Percentiles rank a stretch among this genome's conserved stretches.
Evolutionary conservation across 345 rosid species (phyloP).

Genomic region (Ricinus communis): DNA sequence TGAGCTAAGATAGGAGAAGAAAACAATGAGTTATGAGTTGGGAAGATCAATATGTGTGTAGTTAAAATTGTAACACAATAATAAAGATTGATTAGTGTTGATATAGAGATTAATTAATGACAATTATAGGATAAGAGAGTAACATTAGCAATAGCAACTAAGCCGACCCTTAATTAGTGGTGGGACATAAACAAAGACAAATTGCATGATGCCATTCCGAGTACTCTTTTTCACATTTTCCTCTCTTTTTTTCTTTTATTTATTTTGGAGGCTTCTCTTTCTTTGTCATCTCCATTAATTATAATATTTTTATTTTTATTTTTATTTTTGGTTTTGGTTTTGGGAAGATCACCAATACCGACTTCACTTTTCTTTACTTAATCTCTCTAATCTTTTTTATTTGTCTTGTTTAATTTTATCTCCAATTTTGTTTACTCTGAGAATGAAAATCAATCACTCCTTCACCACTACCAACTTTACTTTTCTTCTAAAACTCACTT

Average conservation of each 20-base stretch:
- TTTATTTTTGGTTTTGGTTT: conserved; percentile 38
- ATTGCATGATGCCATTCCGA: conserved; percentile 36
- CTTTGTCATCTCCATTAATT: conserved; percentile 31
- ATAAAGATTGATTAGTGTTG: too few species aligned
- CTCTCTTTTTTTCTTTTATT: conserved; percentile 17
- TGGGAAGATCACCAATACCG: conserved; percentile 34
- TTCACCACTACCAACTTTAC: too few species aligned
- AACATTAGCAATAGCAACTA: background rate
- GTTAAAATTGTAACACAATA: too few species aligned
- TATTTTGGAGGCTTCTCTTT: conserved; percentile 32
- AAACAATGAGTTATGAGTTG: conserved; percentile 23
- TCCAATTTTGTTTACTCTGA: too few species aligned
- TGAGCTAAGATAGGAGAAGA: conserved; percentile 16
- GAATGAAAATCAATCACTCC: too few species aligned
- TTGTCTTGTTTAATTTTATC: too few species aligned
- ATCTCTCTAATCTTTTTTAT: too few species aligned
- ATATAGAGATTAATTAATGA: too few species aligned
- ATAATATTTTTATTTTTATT: conserved; percentile 3
- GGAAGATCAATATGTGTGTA: background rate
- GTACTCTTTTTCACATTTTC: conserved; percentile 39
- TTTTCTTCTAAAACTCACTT: too few species aligned
- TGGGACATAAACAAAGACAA: conserved; percentile 40
- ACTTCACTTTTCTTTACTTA: conserved; percentile 20
- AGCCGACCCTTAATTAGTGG: conserved; percentile 12
- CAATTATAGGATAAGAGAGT: background rate